phyloP scores from a whole-genome alignment of 2,329 filamentous ascomycete genomes.

The Sporothrix phasma region DNA sequence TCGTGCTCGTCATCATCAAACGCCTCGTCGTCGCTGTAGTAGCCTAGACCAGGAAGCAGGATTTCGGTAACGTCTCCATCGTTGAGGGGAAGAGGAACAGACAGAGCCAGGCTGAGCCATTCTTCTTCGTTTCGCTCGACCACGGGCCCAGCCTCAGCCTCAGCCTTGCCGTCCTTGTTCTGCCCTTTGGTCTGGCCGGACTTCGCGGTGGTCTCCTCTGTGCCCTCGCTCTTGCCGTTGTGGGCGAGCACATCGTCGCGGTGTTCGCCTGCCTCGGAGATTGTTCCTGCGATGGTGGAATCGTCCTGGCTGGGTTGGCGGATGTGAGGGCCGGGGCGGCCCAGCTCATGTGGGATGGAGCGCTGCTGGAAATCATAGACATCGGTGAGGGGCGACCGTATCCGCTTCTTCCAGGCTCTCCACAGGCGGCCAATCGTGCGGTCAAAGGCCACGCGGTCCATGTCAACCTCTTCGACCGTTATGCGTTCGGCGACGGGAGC shows the following conservation, averaged over 20 bases:
- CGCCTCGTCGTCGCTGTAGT: slow-evolving; percentile 53
- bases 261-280: slow-evolving; percentile 22
- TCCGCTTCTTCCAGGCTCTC: slow-evolving; percentile 88
- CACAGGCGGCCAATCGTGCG: slow-evolving; percentile 80
- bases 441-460: slow-evolving; percentile 87
- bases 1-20: slow-evolving; percentile 27
- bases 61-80: slow-evolving; percentile 69
- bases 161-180: neutral
- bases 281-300: slow-evolving; percentile 28
- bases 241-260: neutral
- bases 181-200: neutral
- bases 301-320: slow-evolving; percentile 33
- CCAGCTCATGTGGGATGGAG: slow-evolving; percentile 40
- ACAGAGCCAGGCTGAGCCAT: slow-evolving; percentile 37
- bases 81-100: slow-evolving; percentile 58
- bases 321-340: slow-evolving; percentile 27
- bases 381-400: slow-evolving; percentile 47
- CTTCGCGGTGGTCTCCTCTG: slow-evolving; percentile 2
- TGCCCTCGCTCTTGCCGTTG: slow-evolving; percentile 5
- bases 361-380: slow-evolving; percentile 36
- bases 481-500: slow-evolving; percentile 52
- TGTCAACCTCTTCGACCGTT: slow-evolving; percentile 80
- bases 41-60: slow-evolving; percentile 60
- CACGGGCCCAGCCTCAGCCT: neutral
- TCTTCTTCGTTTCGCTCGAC: slow-evolving; percentile 28